Percentiles rank a stretch among this genome's conserved stretches.
Evolutionary conservation across 345 rosid species (phyloP).

Genomic region (Bretschneidera sinensis): DNA sequence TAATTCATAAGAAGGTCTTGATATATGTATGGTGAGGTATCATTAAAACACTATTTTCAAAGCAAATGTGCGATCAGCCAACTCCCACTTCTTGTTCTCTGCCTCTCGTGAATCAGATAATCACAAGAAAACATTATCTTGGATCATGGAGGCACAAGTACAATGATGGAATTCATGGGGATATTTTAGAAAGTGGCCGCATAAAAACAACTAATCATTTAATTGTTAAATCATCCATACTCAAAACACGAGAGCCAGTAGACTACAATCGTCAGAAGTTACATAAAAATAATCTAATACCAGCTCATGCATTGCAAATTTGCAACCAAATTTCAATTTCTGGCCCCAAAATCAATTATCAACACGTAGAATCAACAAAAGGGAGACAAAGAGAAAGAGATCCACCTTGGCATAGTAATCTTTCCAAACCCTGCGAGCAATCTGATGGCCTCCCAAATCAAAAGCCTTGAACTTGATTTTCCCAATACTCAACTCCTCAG

Average conservation of each 20-base stretch:
- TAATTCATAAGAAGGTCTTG: not conserved
- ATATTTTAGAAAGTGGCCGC: not conserved
- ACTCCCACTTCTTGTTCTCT: constrained; percentile 21
- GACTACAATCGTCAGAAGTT: too few species aligned
- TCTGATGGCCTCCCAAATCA: constrained; percentile 90
- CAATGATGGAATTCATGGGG: not conserved
- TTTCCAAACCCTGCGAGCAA: constrained; percentile 82
- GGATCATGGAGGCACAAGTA: constrained; percentile 20
- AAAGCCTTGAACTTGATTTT: constrained; percentile 80
- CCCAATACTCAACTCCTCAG: constrained; percentile 80
- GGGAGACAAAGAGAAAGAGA: not conserved
- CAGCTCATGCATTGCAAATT: not conserved
- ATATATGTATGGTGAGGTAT: constrained; percentile 18
- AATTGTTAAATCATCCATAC: too few species aligned
- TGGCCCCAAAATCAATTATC: not conserved
- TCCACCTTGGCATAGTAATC: constrained; percentile 78
- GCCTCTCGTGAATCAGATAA: constrained; percentile 37
- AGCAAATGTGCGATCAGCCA: constrained; percentile 21
- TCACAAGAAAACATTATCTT: constrained; percentile 22
- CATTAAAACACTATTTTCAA: constrained; percentile 15
- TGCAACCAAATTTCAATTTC: not conserved
- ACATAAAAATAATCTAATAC: not conserved
- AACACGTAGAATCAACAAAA: not conserved
- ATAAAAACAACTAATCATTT: not conserved
- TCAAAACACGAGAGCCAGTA: too few species aligned